These are phyloP conservation scores for Bacidia rubella DNA, from an alignment of 495 filamentous ascomycete genomes.

Conservation along the genomic window DNA sequence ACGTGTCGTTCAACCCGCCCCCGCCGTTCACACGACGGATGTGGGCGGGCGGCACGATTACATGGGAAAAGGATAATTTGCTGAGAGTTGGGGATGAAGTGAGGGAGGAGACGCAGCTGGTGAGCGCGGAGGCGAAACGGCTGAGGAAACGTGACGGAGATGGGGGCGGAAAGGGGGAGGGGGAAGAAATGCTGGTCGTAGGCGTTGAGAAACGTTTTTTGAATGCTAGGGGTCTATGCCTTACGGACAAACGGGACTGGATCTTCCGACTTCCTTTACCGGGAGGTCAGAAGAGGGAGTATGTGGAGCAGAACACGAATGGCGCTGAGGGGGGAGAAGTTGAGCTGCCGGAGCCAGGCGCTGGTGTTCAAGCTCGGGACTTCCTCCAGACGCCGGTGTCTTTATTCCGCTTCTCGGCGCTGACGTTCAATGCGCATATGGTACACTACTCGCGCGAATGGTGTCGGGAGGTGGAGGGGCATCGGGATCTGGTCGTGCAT, in stretches of 20 bases:
- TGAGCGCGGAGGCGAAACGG: constrained; percentile 37
- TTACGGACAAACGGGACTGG: constrained; percentile 49
- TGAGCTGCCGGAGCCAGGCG: background rate
- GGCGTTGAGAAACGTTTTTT: constrained; percentile 47
- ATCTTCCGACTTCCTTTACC: constrained; percentile 41
- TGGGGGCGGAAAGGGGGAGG: no score
- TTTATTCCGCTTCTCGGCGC: constrained; percentile 57
- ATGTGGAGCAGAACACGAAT: background rate
- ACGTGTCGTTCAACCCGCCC: constrained; percentile 53
- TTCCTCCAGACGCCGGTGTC: constrained; percentile 40
- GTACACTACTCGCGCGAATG: constrained; percentile 55
- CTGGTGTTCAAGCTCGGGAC: constrained; percentile 26
- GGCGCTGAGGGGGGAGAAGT: background rate
- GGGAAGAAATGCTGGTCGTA: constrained; percentile 52
- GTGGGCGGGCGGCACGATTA: constrained; percentile 58
- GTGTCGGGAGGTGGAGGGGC: constrained; percentile 45
- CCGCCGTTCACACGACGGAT: constrained; percentile 52
- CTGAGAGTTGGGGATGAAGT: constrained; percentile 40
- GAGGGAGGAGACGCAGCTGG: constrained; percentile 41
- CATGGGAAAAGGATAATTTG: constrained; percentile 22
- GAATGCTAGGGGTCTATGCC: constrained; percentile 34
- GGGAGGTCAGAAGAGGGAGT: constrained; percentile 10
- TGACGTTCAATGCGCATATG: constrained; percentile 62
- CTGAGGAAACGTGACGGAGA: constrained; percentile 27
- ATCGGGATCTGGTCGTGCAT: constrained; percentile 47